A percentile compares a stretch with the other conserved stretches of the same genome.
phyloP scores from a whole-genome alignment of 768 basidiomycete species.

The Xanthoconium purpureum region DNA sequence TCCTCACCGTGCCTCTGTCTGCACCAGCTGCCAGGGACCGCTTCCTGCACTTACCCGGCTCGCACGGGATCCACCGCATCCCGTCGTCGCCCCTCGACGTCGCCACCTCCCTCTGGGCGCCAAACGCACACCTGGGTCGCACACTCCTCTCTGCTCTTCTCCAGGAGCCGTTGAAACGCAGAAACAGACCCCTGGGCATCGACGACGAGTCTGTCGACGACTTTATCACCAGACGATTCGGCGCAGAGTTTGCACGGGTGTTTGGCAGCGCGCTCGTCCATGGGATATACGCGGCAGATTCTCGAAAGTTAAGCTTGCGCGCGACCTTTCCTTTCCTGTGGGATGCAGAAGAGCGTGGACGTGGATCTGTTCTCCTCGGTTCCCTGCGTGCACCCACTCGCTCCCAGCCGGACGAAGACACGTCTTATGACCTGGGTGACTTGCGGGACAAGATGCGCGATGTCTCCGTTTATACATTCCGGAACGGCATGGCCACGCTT shows the following conservation, averaged over 20 bases:
- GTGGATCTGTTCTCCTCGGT: slow-evolving; percentile 70
- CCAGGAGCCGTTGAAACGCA: slow-evolving; percentile 53
- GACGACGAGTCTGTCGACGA: slow-evolving; percentile 80
- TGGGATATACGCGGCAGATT: slow-evolving; percentile 90
- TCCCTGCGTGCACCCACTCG: slow-evolving; percentile 34
- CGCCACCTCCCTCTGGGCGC: slow-evolving; percentile 32
- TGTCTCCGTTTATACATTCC: slow-evolving; percentile 80
- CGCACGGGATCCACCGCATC: slow-evolving; percentile 50
- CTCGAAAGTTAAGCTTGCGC: slow-evolving; percentile 67
- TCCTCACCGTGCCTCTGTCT: slow-evolving; percentile 64
- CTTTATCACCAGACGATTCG: slow-evolving; percentile 74
- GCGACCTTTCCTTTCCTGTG: slow-evolving; percentile 75
- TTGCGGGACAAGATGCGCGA: slow-evolving; percentile 46
- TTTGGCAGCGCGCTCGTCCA: slow-evolving; percentile 84
- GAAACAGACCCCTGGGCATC: slow-evolving; percentile 38
- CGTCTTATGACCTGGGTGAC: slow-evolving; percentile 49
- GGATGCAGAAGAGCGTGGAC: slow-evolving; percentile 62
- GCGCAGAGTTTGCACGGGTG: slow-evolving; percentile 63
- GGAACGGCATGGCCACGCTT: slow-evolving; percentile 70
- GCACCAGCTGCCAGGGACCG: slow-evolving; percentile 76
- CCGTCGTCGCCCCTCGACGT: slow-evolving; percentile 42
- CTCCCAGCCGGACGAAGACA: slow-evolving; percentile 1
- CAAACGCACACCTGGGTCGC: slow-evolving; percentile 35
- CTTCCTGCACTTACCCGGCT: slow-evolving; percentile 59
- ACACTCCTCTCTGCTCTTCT: slow-evolving; percentile 54